Conservation (phyloP, 345 rosid genomes). For the Bretschneidera sinensis region DNA sequence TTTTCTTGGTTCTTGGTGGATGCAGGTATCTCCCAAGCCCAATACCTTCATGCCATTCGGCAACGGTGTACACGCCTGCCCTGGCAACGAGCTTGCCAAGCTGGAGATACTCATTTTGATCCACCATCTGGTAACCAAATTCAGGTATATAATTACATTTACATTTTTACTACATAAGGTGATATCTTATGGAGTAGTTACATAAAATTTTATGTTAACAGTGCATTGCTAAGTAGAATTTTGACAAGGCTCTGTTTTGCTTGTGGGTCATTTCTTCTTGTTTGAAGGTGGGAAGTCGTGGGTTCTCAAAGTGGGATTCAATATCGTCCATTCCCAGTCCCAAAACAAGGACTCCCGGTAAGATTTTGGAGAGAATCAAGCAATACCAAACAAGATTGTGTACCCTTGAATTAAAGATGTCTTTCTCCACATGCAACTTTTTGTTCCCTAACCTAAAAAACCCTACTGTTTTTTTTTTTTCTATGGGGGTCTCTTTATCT, state of each 20-base stretch:
- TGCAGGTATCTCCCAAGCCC: slow-evolving; percentile 53
- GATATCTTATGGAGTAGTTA: too few species aligned
- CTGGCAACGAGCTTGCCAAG: slow-evolving; percentile 94
- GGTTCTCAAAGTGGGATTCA: slow-evolving; percentile 60
- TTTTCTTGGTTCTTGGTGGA: not conserved
- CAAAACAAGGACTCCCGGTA: slow-evolving; percentile 66
- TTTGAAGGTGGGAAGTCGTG: slow-evolving; percentile 71
- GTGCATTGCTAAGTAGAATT: slow-evolving; percentile 4
- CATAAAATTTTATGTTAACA: too few species aligned
- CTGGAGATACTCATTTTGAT: slow-evolving; percentile 69
- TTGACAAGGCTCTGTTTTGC: slow-evolving; percentile 3
- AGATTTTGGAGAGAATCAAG: slow-evolving; percentile 48
- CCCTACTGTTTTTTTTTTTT: not conserved
- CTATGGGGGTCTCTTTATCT: too few species aligned
- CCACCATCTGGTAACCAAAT: slow-evolving; percentile 67
- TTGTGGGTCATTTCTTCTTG: not conserved
- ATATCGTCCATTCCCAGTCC: slow-evolving; percentile 86
- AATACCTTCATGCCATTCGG: slow-evolving; percentile 93
- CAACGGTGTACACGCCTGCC: slow-evolving; percentile 86
- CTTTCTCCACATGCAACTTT: not conserved
- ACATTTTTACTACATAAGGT: slow-evolving; percentile 1
- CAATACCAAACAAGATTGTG: slow-evolving; percentile 4
- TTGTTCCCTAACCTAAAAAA: slow-evolving; percentile 4
- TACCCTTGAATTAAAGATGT: slow-evolving; percentile 3
- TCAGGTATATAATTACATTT: slow-evolving; percentile 37